Conservation (phyloP, 148 eudicot species). For the Fallopia convolvulus region DNA sequence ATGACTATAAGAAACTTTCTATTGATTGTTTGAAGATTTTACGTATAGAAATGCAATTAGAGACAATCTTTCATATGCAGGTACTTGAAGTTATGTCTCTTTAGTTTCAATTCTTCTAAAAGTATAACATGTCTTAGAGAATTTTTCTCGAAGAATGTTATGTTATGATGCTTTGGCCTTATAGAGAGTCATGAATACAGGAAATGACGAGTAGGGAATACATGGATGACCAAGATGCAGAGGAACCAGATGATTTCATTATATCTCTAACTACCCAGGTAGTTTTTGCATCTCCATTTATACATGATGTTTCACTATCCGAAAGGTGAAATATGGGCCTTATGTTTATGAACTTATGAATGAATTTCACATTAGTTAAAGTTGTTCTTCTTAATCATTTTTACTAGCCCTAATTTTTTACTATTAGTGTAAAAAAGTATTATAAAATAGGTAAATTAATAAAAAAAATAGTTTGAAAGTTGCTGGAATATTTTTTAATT, state of each 20-base stretch:
- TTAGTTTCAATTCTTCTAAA: neutral
- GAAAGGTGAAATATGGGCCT: neutral
- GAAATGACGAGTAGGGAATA: constrained; percentile 80
- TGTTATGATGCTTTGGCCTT: constrained; percentile 12
- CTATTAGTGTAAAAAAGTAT: neutral
- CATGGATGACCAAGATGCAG: constrained; percentile 93
- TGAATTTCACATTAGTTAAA: neutral
- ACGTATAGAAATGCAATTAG: constrained; percentile 90
- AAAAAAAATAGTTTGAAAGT: no score
- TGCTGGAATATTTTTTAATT: no score
- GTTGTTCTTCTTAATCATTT: neutral
- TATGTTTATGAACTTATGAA: neutral
- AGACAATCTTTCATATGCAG: constrained; percentile 94
- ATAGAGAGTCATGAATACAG: constrained; percentile 35
- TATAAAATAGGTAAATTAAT: no score
- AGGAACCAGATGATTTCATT: constrained; percentile 97
- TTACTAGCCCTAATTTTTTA: neutral
- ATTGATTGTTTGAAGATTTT: constrained; percentile 94
- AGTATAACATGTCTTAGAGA: neutral
- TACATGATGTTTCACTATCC: neutral
- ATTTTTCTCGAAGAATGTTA: neutral
- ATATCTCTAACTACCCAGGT: constrained; percentile 88
- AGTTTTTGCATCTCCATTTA: constrained; percentile 6
- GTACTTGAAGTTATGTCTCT: constrained; percentile 24
- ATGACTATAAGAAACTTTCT: constrained; percentile 87